Percentiles rank a stretch among this genome's conserved stretches.
These are phyloP conservation scores for Gastrodia elata DNA, from an alignment of 106 monocot species.

Conservation along the genomic window DNA sequence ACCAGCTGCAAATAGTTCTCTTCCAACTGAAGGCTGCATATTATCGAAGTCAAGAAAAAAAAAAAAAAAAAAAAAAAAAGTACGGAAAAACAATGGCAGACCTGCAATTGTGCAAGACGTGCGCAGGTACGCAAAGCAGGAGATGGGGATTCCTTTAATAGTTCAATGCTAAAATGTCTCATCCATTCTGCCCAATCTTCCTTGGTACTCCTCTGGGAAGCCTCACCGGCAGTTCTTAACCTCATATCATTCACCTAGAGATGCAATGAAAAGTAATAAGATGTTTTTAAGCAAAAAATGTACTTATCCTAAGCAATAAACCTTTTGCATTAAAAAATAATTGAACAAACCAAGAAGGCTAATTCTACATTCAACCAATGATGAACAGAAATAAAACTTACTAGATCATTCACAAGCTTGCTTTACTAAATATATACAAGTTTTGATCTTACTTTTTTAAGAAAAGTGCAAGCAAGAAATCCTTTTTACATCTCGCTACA, in stretches of 20 bases:
- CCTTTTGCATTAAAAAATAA: background rate
- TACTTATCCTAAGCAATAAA: background rate
- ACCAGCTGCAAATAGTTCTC: conserved; percentile 97
- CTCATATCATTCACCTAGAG: conserved; percentile 82
- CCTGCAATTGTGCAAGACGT: conserved; percentile 96
- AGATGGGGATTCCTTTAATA: conserved; percentile 95
- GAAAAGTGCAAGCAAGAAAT: too few species aligned
- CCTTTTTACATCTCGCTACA: too few species aligned
- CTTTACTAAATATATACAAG: too few species aligned
- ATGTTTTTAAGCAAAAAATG: background rate
- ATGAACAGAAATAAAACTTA: too few species aligned
- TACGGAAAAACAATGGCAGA: conserved; percentile 10
- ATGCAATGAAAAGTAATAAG: background rate
- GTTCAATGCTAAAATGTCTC: conserved; percentile 98
- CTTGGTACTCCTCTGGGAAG: conserved; percentile 93
- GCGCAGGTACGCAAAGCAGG: conserved; percentile 95
- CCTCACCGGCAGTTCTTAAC: conserved; percentile 88
- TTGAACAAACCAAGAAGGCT: background rate
- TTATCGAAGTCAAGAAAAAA: conserved; percentile 8
- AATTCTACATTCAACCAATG: too few species aligned
- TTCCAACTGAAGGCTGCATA: conserved; percentile 93
- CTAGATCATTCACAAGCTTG: too few species aligned
- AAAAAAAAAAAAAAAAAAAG: background rate
- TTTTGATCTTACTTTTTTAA: too few species aligned
- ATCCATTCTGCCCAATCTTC: conserved; percentile 99